Evolutionary conservation across 805 yeast species (phyloP).

Genomic region (Wickerhamia fluorescens): DNA sequence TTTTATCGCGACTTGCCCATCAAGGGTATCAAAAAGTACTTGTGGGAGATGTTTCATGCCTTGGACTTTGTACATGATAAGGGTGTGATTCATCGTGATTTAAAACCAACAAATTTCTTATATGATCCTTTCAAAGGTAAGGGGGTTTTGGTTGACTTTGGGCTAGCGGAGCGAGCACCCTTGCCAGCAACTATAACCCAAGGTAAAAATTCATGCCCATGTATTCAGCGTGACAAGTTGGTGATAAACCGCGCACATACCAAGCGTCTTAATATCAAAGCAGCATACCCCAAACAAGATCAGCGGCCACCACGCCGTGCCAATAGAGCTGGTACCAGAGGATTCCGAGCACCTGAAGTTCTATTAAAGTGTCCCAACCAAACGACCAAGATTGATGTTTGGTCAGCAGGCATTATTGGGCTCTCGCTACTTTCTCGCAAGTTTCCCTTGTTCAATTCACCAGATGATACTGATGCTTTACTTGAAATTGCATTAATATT

Average conservation of each 20-base stretch:
- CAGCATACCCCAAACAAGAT: constrained; percentile 79
- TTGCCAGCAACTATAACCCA: constrained; percentile 3
- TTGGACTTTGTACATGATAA: constrained; percentile 52
- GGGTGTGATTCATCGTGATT: constrained; percentile 36
- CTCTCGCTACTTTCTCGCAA: constrained; percentile 70
- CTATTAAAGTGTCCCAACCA: constrained; percentile 81
- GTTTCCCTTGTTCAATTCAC: constrained; percentile 90
- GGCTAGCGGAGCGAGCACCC: constrained; percentile 64
- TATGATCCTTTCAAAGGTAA: constrained; percentile 58
- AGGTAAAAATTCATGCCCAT: constrained; percentile 43
- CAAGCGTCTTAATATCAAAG: constrained; percentile 26
- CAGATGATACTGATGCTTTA: constrained; percentile 88
- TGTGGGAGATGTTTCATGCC: constrained; percentile 72
- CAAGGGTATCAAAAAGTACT: constrained; percentile 72
- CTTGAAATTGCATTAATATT: constrained; percentile 77
- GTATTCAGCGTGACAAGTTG: constrained; percentile 35
- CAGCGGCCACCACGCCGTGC: constrained; percentile 85
- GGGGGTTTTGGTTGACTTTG: constrained; percentile 89
- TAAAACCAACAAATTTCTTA: constrained; percentile 57
- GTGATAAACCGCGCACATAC: constrained; percentile 11
- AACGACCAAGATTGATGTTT: constrained; percentile 72
- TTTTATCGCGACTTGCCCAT: constrained; percentile 76
- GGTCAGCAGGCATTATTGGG: constrained; percentile 90
- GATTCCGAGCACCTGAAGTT: constrained; percentile 93
- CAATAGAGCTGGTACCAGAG: constrained; percentile 94